Conservation (phyloP, 169 alveolate species). For the Plasmodium inui region DNA sequence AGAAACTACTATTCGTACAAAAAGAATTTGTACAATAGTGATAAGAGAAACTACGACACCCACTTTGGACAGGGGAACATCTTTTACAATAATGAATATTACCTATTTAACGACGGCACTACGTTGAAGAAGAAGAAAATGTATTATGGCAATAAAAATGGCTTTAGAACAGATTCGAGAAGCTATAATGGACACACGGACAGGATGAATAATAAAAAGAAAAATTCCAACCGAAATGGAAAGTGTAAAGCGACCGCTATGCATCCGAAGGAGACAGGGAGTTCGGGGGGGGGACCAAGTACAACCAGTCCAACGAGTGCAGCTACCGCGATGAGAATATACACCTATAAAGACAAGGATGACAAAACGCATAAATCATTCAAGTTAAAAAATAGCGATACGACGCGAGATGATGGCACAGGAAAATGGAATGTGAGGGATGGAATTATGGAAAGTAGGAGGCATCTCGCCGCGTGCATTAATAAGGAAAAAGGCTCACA, state of each 20-base stretch:
- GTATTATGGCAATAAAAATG: constrained; percentile 20
- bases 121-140: constrained; percentile 43
- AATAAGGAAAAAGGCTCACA: neutral
- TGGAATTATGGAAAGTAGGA: constrained; percentile 10
- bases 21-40: constrained; percentile 32
- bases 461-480: neutral
- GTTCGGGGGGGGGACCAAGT: neutral
- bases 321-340: neutral
- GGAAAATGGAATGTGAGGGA: constrained; percentile 5
- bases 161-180: constrained; percentile 15
- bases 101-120: constrained; percentile 38
- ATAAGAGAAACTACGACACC: constrained; percentile 49
- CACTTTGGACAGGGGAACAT: constrained; percentile 72
- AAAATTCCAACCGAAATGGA: constrained; percentile 23
- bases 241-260: constrained; percentile 7
- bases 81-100: constrained; percentile 67
- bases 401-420: neutral
- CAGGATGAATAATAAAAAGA: constrained; percentile 12
- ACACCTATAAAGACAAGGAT: constrained; percentile 4
- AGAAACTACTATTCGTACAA: constrained; percentile 63
- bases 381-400: neutral
- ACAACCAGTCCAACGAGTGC: neutral
- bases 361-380: neutral
- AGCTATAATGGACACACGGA: constrained; percentile 15
- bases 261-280: constrained; percentile 2